phyloP scores from a whole-genome alignment of 495 filamentous ascomycete species.

The Hypoxylon subgilvum region DNA sequence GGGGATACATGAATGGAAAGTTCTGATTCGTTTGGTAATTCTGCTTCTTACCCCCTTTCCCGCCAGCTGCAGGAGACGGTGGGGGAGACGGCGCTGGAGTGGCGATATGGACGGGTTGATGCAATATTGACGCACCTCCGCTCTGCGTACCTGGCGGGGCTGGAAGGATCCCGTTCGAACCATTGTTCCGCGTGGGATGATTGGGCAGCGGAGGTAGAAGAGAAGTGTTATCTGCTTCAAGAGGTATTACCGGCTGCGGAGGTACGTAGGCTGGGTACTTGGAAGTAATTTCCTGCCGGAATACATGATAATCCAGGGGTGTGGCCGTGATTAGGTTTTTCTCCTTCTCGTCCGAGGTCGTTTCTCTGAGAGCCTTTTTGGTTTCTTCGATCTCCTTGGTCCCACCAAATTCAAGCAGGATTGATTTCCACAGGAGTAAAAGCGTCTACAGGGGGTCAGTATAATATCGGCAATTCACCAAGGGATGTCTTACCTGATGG shows the following conservation, averaged over 20 bases:
- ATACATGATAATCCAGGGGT: slow-evolving; percentile 93
- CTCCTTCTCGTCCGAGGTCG: slow-evolving; percentile 52
- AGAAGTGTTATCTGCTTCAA: slow-evolving; percentile 88
- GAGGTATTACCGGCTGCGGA: slow-evolving; percentile 78
- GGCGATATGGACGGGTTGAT: slow-evolving; percentile 96
- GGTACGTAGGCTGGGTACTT: slow-evolving; percentile 98
- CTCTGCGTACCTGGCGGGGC: slow-evolving; percentile 54
- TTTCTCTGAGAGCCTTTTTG: slow-evolving; percentile 68
- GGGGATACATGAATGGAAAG: slow-evolving; percentile 97
- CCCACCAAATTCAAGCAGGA: slow-evolving; percentile 84
- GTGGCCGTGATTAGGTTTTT: slow-evolving; percentile 81
- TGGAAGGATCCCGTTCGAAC: slow-evolving; percentile 55
- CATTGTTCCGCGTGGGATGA: slow-evolving; percentile 63
- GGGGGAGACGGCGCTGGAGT: slow-evolving; percentile 97
- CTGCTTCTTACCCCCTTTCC: slow-evolving; percentile 96
- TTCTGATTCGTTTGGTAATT: slow-evolving; percentile 99
- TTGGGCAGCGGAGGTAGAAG: slow-evolving; percentile 85
- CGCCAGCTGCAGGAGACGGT: slow-evolving; percentile 86
- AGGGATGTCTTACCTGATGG: slow-evolving; percentile 26
- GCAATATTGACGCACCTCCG: slow-evolving; percentile 80
- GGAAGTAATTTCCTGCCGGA: slow-evolving; percentile 96
- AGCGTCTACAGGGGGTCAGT: slow-evolving; percentile 56
- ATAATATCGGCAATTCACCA: neutral
- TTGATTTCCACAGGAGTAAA: slow-evolving; percentile 86
- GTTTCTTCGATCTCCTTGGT: slow-evolving; percentile 70